phyloP scores from a whole-genome alignment of 2,329 filamentous ascomycete species.

The Exophiala oligosperma region DNA sequence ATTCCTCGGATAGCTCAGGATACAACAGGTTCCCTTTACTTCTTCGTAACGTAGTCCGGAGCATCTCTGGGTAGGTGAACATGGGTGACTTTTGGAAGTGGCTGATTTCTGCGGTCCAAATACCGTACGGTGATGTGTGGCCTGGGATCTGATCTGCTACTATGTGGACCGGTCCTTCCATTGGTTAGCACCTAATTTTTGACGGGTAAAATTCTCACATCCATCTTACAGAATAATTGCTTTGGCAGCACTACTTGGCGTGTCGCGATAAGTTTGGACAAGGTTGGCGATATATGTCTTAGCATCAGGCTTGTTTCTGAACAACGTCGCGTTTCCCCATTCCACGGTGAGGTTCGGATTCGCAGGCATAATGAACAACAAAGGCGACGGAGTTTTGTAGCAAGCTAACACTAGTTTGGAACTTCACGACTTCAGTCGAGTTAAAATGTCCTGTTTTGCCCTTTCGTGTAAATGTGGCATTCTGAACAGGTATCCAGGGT shows the following conservation, averaged over 20 bases:
- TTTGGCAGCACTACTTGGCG: neutral
- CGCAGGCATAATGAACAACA: neutral
- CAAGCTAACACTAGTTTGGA: neutral
- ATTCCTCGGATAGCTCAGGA: neutral
- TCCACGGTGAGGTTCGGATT: neutral
- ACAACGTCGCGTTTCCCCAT: neutral
- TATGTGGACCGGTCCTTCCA: neutral
- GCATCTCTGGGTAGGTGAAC: neutral
- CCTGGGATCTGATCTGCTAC: neutral
- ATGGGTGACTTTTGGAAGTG: neutral
- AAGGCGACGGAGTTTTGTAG: neutral
- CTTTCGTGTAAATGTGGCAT: neutral
- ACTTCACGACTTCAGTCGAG: neutral
- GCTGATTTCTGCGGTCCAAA: neutral
- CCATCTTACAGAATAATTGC: neutral
- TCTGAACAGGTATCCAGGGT: neutral
- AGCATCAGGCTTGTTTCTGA: neutral
- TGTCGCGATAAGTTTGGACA: neutral
- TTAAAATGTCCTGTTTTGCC: neutral
- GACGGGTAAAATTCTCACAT: neutral
- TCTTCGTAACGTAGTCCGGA: neutral
- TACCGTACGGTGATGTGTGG: neutral
- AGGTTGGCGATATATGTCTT: neutral
- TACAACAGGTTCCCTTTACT: neutral
- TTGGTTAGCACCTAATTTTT: neutral